Percentiles rank a stretch among this genome's conserved stretches.
phyloP scores from a whole-genome alignment of 352 stramenopile genomes.

The Phytophthora boehmeriae region DNA sequence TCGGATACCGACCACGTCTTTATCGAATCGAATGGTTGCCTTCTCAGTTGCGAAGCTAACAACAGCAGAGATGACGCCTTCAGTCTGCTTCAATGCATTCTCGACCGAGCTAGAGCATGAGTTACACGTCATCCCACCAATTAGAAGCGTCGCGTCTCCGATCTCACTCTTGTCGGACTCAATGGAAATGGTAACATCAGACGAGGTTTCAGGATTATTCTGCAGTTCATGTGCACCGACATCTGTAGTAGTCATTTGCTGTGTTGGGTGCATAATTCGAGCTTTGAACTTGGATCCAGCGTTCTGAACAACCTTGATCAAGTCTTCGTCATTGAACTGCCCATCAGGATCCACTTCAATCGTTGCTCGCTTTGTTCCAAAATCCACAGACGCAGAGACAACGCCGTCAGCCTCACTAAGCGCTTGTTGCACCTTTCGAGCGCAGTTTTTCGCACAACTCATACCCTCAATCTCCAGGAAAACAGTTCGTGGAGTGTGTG shows the following conservation, averaged over 20 bases:
- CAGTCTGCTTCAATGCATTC: slow-evolving; percentile 74
- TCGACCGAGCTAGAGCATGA: slow-evolving; percentile 93
- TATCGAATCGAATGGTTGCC: slow-evolving; percentile 78
- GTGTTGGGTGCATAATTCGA: slow-evolving; percentile 21
- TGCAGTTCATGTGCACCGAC: not conserved
- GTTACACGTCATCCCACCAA: slow-evolving; percentile 93
- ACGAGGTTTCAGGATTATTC: slow-evolving; percentile 16
- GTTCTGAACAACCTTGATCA: slow-evolving; percentile 55
- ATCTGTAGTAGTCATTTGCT: not conserved
- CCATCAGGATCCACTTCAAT: slow-evolving; percentile 68
- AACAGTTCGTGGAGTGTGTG: slow-evolving; percentile 42
- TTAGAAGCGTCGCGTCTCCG: slow-evolving; percentile 63
- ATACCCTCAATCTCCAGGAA: slow-evolving; percentile 66
- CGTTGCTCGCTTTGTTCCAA: slow-evolving; percentile 56
- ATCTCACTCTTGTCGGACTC: slow-evolving; percentile 60
- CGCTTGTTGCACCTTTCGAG: slow-evolving; percentile 70
- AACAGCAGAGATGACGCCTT: slow-evolving; percentile 76
- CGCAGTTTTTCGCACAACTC: slow-evolving; percentile 71
- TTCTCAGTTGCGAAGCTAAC: slow-evolving; percentile 91
- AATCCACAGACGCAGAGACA: slow-evolving; percentile 74
- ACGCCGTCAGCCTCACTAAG: slow-evolving; percentile 65
- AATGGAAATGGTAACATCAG: slow-evolving; percentile 49
- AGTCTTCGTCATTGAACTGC: slow-evolving; percentile 59
- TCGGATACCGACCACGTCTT: slow-evolving; percentile 75
- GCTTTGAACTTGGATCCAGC: slow-evolving; percentile 34